Evolutionary conservation across 148 eudicot species (phyloP), one percentile per base, ranked within the genome.

Genomic region (Hydrangea macrophylla): DNA sequence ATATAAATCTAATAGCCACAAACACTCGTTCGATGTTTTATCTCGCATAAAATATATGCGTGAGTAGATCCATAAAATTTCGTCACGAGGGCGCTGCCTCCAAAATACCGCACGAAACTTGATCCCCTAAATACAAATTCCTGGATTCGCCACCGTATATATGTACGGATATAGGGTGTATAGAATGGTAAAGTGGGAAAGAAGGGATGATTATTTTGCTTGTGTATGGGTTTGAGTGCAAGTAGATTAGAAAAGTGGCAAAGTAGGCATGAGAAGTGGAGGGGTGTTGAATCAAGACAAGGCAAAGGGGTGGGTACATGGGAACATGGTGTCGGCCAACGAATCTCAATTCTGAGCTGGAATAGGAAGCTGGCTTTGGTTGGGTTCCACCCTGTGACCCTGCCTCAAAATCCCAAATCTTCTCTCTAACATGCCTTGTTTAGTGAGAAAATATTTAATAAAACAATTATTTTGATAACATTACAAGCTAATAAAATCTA

Each of bases 201-300:
- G 58, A 67, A 54, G 26, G 69, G 60, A 70, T 2, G 9, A 39
- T 71, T 32, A 42, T 56, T 59, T 65, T 48, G n/a, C 26, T 54
- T 20, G 58, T 70, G 27, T 61, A 15, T 54, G 60, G 32, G 12
- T 48, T 48, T 48, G 23, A 71, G 66, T 40, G 64, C 54, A 56
- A 70, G 27, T 51, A 77, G 75, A 75, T 68, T 77, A 40, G 9
- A 56, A 67, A 76, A 66, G 24, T 60, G 60, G 77, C 62, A 69
- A 79, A 74, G 79, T 57, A 67, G 55, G 61, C 70, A 50, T 65
- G 55, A 66, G 68, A 68, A 59, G 56, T 27, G 74, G 75, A 67
- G 57, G 62, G 67, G 35, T 82, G 82, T 69, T 68, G 42, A 67
- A 36, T 33, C 60, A 57, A 55, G 77, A 81, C 77, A 81, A 73